Conservation (phyloP, 257 asterid species). For the Solanum megistacrolobum region DNA sequence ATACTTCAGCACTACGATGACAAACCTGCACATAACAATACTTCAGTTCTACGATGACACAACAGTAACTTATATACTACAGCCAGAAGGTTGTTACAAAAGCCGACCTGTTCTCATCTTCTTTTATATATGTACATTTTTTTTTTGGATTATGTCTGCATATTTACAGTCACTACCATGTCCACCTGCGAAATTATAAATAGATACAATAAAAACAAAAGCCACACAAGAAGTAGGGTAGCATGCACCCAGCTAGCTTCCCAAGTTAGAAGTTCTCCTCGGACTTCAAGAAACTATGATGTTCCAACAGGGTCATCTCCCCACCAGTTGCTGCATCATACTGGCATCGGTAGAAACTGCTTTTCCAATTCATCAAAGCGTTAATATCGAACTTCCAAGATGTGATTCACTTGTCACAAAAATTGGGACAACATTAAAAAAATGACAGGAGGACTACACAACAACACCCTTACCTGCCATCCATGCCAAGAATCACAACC, state of each 20-base stretch:
- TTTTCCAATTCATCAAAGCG: background rate
- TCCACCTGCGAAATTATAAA: background rate
- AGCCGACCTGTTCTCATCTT: background rate
- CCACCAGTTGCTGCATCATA: conserved; percentile 65
- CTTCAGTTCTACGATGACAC: background rate
- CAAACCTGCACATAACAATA: background rate
- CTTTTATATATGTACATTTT: conserved; percentile 9
- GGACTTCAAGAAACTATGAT: conserved; percentile 66
- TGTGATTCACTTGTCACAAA: background rate
- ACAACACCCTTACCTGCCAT: conserved; percentile 60
- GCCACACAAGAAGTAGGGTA: background rate
- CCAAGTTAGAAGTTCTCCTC: conserved; percentile 45
- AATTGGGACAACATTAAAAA: background rate
- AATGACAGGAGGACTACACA: background rate
- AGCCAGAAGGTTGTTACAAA: background rate
- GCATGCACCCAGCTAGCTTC: background rate
- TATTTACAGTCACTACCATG: background rate
- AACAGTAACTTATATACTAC: background rate
- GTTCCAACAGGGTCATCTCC: conserved; percentile 83
- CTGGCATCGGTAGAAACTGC: conserved; percentile 72
- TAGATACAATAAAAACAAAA: background rate
- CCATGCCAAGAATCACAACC: conserved; percentile 78
- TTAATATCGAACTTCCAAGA: background rate
- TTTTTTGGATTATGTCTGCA: background rate
- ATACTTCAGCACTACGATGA: background rate